These are phyloP conservation scores for Pezicula carpinea DNA, from an alignment of 2,329 filamentous ascomycete species.

Conservation along the genomic window DNA sequence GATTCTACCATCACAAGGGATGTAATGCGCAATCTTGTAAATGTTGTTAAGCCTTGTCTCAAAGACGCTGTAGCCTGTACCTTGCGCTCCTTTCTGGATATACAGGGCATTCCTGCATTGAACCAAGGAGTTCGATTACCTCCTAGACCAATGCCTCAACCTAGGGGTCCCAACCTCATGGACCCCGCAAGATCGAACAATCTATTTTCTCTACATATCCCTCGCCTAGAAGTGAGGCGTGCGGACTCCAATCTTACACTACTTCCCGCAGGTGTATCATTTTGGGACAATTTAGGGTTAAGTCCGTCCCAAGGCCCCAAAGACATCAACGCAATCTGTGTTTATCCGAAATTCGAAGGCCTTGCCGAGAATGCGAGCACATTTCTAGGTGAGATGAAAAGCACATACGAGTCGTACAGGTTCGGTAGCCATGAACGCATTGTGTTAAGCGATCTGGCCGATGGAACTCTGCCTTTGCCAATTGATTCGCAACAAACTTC, in stretches of 20 bases:
- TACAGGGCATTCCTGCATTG: constrained; percentile 51
- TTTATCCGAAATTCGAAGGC: constrained; percentile 64
- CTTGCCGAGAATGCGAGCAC: constrained; percentile 54
- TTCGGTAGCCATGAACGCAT: constrained; percentile 58
- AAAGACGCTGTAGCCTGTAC: constrained; percentile 36
- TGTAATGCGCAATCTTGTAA: constrained; percentile 39
- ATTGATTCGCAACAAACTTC: constrained; percentile 27
- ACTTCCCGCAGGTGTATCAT: constrained; percentile 67
- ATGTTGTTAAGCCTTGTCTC: constrained; percentile 40
- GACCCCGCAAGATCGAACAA: constrained; percentile 39
- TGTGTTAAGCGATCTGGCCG: constrained; percentile 31
- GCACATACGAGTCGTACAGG: constrained; percentile 69
- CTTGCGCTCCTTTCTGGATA: constrained; percentile 48
- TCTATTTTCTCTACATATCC: constrained; percentile 60
- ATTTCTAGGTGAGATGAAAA: constrained; percentile 65
- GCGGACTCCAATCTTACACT: constrained; percentile 67
- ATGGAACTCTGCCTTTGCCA: constrained; percentile 24
- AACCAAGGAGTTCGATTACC: constrained; percentile 46
- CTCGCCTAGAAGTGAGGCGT: constrained; percentile 68
- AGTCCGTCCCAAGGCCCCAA: constrained; percentile 68
- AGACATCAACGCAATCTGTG: constrained; percentile 64
- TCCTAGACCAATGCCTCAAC: constrained; percentile 24
- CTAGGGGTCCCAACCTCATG: constrained; percentile 12
- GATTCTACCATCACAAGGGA: constrained; percentile 19
- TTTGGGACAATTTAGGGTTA: constrained; percentile 79